Evolutionary conservation across 1,139 yeast genomes (phyloP).

Genomic region (Taphrina populina): DNA sequence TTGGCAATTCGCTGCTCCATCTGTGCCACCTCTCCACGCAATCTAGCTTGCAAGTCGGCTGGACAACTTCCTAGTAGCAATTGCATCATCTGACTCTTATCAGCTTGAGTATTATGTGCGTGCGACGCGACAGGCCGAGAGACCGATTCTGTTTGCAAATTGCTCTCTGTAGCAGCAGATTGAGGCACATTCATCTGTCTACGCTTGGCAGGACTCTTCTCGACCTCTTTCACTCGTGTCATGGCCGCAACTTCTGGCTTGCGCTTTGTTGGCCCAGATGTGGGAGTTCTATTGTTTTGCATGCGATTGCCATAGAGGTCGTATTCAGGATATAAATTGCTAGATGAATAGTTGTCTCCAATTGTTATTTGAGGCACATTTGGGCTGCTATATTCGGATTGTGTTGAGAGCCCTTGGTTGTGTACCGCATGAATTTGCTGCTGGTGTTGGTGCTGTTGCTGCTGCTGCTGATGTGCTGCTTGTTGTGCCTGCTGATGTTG

Average conservation of each 20-base stretch:
- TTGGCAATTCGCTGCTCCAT: conserved; percentile 26
- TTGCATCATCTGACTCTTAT: conserved; percentile 25
- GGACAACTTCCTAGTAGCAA: conserved; percentile 17
- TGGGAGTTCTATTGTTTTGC: no score
- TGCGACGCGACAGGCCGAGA: no score
- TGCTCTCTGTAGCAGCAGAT: background rate
- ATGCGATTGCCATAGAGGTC: no score
- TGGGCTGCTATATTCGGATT: no score
- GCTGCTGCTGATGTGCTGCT: conserved; percentile 1
- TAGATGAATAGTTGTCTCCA: no score
- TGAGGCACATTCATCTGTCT: background rate
- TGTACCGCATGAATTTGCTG: conserved; percentile 2
- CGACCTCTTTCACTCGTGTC: background rate
- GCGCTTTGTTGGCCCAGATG: background rate
- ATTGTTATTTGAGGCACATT: no score
- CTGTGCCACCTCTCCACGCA: conserved; percentile 16
- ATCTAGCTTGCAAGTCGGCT: conserved; percentile 13
- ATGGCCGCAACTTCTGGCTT: conserved; percentile 3
- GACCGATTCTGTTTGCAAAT: no score
- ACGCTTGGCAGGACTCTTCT: conserved; percentile 20
- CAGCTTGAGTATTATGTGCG: no score
- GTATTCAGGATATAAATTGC: no score
- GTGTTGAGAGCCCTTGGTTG: no score
- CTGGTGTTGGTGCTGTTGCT: conserved; percentile 7
- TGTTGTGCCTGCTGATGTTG: conserved; percentile 7